A percentile compares a stretch with the other conserved stretches of the same genome.
Conservation (phyloP, 2,329 filamentous ascomycete genomes). For the Talaromyces sp. region DNA sequence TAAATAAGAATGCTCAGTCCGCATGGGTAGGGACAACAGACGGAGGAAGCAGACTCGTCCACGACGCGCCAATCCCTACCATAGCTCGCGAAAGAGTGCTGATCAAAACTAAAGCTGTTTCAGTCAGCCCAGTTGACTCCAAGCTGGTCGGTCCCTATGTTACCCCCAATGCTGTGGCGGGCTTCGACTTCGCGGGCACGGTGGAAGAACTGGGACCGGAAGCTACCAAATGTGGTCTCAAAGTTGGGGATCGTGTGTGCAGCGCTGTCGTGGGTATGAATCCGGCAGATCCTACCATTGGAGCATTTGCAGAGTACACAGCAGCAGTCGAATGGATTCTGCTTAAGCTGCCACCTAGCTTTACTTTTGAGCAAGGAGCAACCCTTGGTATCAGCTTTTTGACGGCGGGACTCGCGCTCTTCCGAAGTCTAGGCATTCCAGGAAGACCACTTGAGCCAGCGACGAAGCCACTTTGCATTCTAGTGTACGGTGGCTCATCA, state of each 20-base stretch:
- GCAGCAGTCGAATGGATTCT: constrained; percentile 22
- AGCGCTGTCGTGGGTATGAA: constrained; percentile 23
- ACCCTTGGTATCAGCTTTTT: constrained; percentile 15
- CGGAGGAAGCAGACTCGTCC: no score
- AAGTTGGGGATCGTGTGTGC: constrained; percentile 29
- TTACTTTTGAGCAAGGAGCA: constrained; percentile 26
- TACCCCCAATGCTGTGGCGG: constrained; percentile 20
- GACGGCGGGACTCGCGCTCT: constrained; percentile 18
- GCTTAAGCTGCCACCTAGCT: constrained; percentile 23
- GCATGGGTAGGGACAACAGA: no score
- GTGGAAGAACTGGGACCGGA: constrained; percentile 1
- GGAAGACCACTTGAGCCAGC: neutral
- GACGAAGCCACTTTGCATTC: constrained; percentile 20
- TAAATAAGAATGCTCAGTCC: no score
- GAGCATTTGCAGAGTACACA: constrained; percentile 34
- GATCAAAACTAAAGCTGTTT: constrained; percentile 25
- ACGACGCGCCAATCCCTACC: no score
- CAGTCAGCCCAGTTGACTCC: constrained; percentile 24
- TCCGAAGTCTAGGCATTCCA: constrained; percentile 10
- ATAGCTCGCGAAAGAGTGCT: constrained; percentile 1
- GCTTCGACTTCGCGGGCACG: constrained; percentile 20
- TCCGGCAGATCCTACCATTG: constrained; percentile 14
- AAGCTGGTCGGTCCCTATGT: constrained; percentile 21
- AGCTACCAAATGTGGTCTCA: constrained; percentile 9
- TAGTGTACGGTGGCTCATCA: constrained; percentile 45